Evolutionary conservation across 176 grass and related monocot genomes (phyloP).

Genomic region (Eragrostis curvula): DNA sequence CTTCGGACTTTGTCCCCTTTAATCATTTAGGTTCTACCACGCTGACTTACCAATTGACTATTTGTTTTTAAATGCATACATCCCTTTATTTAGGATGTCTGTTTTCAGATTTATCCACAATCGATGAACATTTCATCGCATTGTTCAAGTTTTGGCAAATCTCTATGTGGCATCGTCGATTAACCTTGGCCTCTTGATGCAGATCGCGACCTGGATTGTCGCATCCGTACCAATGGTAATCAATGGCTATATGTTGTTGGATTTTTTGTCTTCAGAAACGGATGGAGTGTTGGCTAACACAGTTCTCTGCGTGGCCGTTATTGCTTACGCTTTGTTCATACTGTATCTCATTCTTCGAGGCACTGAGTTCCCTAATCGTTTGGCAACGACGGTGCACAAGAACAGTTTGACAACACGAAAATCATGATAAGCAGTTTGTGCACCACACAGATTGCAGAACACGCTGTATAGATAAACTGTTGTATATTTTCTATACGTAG

Average conservation of each 20-base stretch:
- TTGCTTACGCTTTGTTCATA: constrained; percentile 43
- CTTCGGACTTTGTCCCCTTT: not conserved
- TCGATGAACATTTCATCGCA: not conserved
- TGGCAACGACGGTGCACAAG: too few relatives aligned
- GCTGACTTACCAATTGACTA: not conserved
- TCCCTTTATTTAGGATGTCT: not conserved
- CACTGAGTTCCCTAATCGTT: not conserved
- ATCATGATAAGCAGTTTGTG: not conserved
- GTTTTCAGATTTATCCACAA: not conserved
- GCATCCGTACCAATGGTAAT: constrained; percentile 69
- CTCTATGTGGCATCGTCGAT: not conserved
- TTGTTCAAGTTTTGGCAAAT: not conserved
- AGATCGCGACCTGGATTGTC: constrained; percentile 78
- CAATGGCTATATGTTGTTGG: constrained; percentile 81
- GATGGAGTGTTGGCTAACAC: constrained; percentile 50
- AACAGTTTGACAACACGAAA: not conserved
- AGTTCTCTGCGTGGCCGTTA: constrained; percentile 42
- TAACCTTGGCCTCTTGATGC: constrained; percentile 1
- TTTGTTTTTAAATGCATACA: not conserved
- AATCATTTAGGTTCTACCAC: not conserved
- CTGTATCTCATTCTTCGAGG: constrained; percentile 50
- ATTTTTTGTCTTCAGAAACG: constrained; percentile 74
- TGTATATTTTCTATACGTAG: not conserved
- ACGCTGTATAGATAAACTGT: not conserved
- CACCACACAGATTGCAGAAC: not conserved